Conservation (phyloP, 495 filamentous ascomycete genomes). For the Aspergillus taichungensis region DNA sequence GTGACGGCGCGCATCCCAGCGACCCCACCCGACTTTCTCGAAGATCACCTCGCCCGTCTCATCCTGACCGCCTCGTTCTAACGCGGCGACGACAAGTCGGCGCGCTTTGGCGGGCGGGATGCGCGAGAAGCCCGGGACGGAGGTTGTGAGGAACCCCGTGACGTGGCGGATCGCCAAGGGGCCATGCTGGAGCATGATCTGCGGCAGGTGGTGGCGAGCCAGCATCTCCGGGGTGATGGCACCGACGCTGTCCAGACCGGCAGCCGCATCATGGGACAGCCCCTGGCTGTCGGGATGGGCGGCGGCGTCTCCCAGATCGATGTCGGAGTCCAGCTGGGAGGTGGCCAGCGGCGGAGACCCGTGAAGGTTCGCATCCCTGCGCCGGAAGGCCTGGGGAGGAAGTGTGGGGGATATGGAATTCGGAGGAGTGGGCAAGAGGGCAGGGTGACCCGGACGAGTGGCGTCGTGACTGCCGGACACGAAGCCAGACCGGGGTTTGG, state of each 20-base stretch:
- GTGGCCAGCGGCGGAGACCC: constrained; percentile 43
- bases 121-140: constrained; percentile 83
- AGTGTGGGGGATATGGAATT: constrained; percentile 92
- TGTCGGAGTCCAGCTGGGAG: constrained; percentile 75
- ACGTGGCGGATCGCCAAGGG: constrained; percentile 90
- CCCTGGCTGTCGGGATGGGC: constrained; percentile 40
- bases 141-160: constrained; percentile 85
- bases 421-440: constrained; percentile 78
- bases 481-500: constrained; percentile 55
- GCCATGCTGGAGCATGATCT: constrained; percentile 80
- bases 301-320: constrained; percentile 69
- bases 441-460: constrained; percentile 46
- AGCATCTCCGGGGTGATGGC: constrained; percentile 80
- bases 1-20: constrained; percentile 78
- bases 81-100: constrained; percentile 73
- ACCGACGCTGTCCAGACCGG: constrained; percentile 60
- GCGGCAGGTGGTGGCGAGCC: constrained; percentile 84
- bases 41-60: constrained; percentile 77
- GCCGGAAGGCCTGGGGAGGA: constrained; percentile 67
- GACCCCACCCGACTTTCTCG: constrained; percentile 95
- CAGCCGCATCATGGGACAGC: constrained; percentile 24
- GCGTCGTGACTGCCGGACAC: constrained; percentile 50
- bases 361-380: constrained; percentile 29
- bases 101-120: constrained; percentile 90
- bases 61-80: constrained; percentile 62